Evolutionary conservation across 2,329 filamentous ascomycete species (phyloP).

Genomic region (Ophiostoma piceae): DNA sequence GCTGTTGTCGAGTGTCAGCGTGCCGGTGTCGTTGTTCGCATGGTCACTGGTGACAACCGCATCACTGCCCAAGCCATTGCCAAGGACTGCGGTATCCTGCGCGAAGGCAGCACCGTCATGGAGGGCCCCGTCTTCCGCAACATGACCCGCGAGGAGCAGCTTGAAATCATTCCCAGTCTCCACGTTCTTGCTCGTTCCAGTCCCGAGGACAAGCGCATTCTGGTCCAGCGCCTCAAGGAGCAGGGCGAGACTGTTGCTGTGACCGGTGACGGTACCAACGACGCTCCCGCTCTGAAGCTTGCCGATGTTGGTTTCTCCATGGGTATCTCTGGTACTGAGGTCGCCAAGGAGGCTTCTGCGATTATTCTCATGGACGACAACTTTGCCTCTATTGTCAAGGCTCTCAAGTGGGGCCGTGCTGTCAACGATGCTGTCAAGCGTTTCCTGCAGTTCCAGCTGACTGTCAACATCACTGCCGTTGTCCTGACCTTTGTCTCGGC

Average conservation of each 20-base stretch:
- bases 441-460: constrained; percentile 72
- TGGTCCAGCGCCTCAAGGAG: constrained; percentile 66
- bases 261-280: constrained; percentile 79
- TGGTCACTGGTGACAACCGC: constrained; percentile 82
- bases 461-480: constrained; percentile 89
- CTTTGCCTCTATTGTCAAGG: constrained; percentile 80
- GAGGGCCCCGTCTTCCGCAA: constrained; percentile 75
- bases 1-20: constrained; percentile 68
- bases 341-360: constrained; percentile 77
- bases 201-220: constrained; percentile 69
- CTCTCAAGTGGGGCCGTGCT: constrained; percentile 72
- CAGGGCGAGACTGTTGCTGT: constrained; percentile 74
- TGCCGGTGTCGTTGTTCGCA: constrained; percentile 73
- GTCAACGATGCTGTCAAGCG: constrained; percentile 75
- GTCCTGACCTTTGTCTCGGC: constrained; percentile 82
- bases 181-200: constrained; percentile 70
- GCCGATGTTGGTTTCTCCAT: constrained; percentile 82
- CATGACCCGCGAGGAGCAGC: constrained; percentile 59
- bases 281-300: constrained; percentile 73
- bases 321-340: constrained; percentile 77
- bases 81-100: constrained; percentile 70
- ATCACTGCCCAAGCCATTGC: constrained; percentile 75
- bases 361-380: constrained; percentile 88
- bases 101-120: constrained; percentile 63
- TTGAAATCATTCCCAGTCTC: constrained; percentile 61